Percentiles rank a stretch among this genome's conserved stretches.
phyloP scores from a whole-genome alignment of 371 early-diverging fungal species.

The Smittium mucronatum region DNA sequence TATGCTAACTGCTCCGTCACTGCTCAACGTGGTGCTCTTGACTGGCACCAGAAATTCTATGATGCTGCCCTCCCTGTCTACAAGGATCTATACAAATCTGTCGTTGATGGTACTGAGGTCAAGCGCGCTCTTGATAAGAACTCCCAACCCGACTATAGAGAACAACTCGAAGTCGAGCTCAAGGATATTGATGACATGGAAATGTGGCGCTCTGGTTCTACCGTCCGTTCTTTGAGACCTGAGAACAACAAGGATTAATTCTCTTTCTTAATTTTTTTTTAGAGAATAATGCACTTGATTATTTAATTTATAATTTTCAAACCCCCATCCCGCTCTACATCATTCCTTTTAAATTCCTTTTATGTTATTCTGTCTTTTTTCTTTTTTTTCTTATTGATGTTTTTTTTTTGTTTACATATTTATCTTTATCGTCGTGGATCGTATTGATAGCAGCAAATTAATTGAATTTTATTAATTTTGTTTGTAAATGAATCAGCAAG shows the following conservation, averaged over 20 bases:
- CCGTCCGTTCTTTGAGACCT: slow-evolving; percentile 77
- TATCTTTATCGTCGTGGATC: too few relatives aligned
- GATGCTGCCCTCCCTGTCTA: slow-evolving; percentile 88
- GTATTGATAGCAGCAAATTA: too few relatives aligned
- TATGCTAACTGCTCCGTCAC: slow-evolving; percentile 94
- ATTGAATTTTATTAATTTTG: too few relatives aligned
- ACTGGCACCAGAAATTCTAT: slow-evolving; percentile 93
- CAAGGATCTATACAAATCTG: slow-evolving; percentile 75
- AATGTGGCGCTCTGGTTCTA: slow-evolving; percentile 79
- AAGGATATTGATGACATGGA: slow-evolving; percentile 62
- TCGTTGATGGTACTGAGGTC: slow-evolving; percentile 82
- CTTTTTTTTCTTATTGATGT: too few relatives aligned
- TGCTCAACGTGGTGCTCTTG: slow-evolving; percentile 89
- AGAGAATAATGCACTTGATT: background rate
- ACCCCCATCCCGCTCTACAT: too few relatives aligned
- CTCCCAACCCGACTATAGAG: slow-evolving; percentile 81
- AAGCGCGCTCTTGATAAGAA: slow-evolving; percentile 77
- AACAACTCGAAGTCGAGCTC: slow-evolving; percentile 79
- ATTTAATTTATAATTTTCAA: too few relatives aligned
- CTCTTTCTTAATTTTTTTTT: background rate
- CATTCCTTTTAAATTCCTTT: too few relatives aligned
- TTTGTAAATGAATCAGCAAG: too few relatives aligned
- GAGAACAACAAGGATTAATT: slow-evolving; percentile 49
- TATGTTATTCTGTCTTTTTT: too few relatives aligned
- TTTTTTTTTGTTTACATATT: too few relatives aligned